phyloP scores from a whole-genome alignment of 1,284 basidiomycete genomes.

The Earliella scabrosa region DNA sequence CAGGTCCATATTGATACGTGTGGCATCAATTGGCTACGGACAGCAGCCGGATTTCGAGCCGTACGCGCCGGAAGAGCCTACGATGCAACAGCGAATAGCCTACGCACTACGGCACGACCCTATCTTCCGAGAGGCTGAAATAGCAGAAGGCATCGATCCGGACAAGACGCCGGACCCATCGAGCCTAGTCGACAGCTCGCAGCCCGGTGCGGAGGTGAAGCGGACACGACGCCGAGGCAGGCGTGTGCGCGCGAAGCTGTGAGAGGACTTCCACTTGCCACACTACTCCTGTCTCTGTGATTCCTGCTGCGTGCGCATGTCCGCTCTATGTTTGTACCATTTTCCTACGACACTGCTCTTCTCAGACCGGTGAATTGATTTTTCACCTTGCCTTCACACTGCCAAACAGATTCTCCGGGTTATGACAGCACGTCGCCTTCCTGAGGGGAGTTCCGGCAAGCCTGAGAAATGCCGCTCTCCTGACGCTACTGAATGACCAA shows the following conservation, averaged over 20 bases:
- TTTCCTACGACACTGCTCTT: not conserved
- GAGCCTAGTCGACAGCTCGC: slow-evolving; percentile 7
- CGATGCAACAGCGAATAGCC: slow-evolving; percentile 60
- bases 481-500: too few relatives aligned
- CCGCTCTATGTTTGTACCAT: not conserved
- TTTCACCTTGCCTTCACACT: not conserved
- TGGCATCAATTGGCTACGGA: slow-evolving; percentile 69
- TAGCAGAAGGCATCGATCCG: slow-evolving; percentile 49
- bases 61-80: slow-evolving; percentile 56
- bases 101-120: slow-evolving; percentile 54
- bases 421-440: too few relatives aligned
- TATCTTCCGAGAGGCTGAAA: slow-evolving; percentile 54
- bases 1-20: slow-evolving; percentile 74
- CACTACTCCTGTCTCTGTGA: too few relatives aligned
- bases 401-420: too few relatives aligned
- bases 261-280: too few relatives aligned
- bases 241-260: slow-evolving; percentile 18
- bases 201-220: slow-evolving; percentile 11
- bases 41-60: slow-evolving; percentile 68
- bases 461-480: too few relatives aligned
- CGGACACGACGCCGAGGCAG: slow-evolving; percentile 7
- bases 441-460: too few relatives aligned
- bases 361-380: not conserved
- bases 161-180: slow-evolving; percentile 27
- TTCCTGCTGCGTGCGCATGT: not conserved